These are phyloP conservation scores for Mariannaea elegans DNA, from an alignment of 2,329 filamentous ascomycete genomes.

Conservation along the genomic window DNA sequence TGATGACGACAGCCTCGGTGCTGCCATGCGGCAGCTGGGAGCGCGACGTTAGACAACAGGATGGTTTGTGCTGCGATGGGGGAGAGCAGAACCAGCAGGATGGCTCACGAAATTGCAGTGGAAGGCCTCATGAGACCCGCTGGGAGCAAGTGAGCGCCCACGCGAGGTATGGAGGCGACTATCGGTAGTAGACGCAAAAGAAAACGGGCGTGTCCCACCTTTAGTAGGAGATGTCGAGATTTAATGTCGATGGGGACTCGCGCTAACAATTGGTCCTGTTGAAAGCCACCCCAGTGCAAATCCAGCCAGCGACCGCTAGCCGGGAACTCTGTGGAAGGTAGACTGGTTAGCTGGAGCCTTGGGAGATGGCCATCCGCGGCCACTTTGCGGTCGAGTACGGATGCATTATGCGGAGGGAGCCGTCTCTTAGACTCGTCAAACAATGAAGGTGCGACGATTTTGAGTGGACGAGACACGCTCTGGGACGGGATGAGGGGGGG, in stretches of 20 bases:
- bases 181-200: constrained; percentile 1
- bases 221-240: constrained; percentile 25
- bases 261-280: constrained; percentile 17
- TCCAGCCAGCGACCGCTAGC: background rate
- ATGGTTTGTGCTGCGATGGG: background rate
- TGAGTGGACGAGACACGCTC: constrained; percentile 9
- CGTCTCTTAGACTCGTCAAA: constrained; percentile 3
- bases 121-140: constrained; percentile 29
- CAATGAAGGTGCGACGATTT: background rate
- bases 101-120: constrained; percentile 10
- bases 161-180: constrained; percentile 9
- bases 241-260: constrained; percentile 7
- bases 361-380: constrained; percentile 15
- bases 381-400: constrained; percentile 1
- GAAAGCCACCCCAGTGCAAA: background rate
- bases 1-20: constrained; percentile 27
- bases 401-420: constrained; percentile 3
- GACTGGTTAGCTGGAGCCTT: background rate
- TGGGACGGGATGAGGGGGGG: background rate
- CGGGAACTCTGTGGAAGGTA: constrained; percentile 1
- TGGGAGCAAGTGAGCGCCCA: constrained; percentile 29
- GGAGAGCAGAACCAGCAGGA: background rate
- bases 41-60: background rate
- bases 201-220: constrained; percentile 24
- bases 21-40: constrained; percentile 30